Percentiles rank a stretch among this genome's conserved stretches.
Evolutionary conservation across 192 early-diverging fungal genomes (phyloP).

Genomic region (Mortierella alpina): DNA sequence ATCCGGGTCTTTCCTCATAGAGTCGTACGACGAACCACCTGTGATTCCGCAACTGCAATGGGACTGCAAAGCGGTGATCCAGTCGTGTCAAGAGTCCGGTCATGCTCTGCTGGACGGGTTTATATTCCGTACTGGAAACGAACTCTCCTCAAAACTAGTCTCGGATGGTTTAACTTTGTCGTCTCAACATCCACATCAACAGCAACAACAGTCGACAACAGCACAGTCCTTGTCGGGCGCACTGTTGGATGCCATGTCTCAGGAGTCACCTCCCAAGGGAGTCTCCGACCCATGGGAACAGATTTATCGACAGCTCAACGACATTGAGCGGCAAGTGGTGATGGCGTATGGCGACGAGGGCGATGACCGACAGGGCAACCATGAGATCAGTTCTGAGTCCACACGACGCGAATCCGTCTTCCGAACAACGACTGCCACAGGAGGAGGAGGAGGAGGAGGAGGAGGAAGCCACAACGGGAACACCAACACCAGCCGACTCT

Average conservation of each 20-base stretch:
- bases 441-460: slow-evolving; percentile 23
- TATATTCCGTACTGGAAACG: slow-evolving; percentile 41
- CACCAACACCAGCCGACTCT: slow-evolving; percentile 25
- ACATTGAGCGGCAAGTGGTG: slow-evolving; percentile 54
- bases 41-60: slow-evolving; percentile 40
- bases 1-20: slow-evolving; percentile 46
- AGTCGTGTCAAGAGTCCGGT: slow-evolving; percentile 40
- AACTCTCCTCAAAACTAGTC: slow-evolving; percentile 30
- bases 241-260: neutral
- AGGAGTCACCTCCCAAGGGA: slow-evolving; percentile 14
- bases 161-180: slow-evolving; percentile 4
- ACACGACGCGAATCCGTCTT: slow-evolving; percentile 42
- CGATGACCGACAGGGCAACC: slow-evolving; percentile 18
- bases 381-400: slow-evolving; percentile 42
- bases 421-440: neutral
- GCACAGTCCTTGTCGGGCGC: neutral
- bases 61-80: slow-evolving; percentile 39
- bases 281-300: slow-evolving; percentile 54
- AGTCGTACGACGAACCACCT: slow-evolving; percentile 46
- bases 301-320: slow-evolving; percentile 42
- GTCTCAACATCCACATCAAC: neutral
- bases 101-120: slow-evolving; percentile 37
- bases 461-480: slow-evolving; percentile 11
- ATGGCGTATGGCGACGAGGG: slow-evolving; percentile 47
- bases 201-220: neutral